Evolutionary conservation across 495 filamentous ascomycete species (phyloP), one percentile per base, ranked within the genome.

Genomic region (Monascus purpureus): DNA sequence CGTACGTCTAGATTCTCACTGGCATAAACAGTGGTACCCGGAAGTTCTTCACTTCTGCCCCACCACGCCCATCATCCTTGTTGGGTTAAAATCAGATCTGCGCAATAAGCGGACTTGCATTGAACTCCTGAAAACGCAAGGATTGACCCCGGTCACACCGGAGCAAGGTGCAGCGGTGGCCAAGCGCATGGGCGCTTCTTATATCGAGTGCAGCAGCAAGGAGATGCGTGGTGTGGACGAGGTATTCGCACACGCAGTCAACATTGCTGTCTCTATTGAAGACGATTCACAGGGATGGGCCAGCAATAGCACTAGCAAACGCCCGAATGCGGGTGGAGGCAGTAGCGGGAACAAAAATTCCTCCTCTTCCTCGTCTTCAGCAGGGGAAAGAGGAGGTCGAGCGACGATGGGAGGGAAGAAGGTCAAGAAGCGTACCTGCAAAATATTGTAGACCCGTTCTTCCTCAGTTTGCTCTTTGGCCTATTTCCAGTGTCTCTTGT

Each of bases 31-130:
- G 90, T 97, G 90, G 90, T 97, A 94, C 46, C 90, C 90, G 38
- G 90, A 97, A 68, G 90, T 97, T 41, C 73, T 96, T 31, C 90
- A 97, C 53, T 97, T 97, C 66, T 96, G 90, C 61, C 92, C 90
- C 7, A 90, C 86, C 41, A 96, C 90, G 2, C 90, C 90, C 2
- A 73, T 97, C 30, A 79, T 97, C 54, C 81, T 97, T 15, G 79
- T 94, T 37, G 90, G 92, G 29, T 72, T 97, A 33, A 97, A 97
- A 53, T 93, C 87, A 28, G 90, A 97, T 53, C 77, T 97, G 32
- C 88, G 90, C 49, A 67, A 73, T 55, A 95, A 96, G 63, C 75
- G 82, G 50, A 83, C 80, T 23, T 95, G 88, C 61, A 93, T 96
- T 57, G 90, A 97, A 46, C 82, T 97, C 39, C 82, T 97, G 55